Conservation (phyloP, 176 grass and related monocot genomes). For the Rhynchospora pubera region DNA sequence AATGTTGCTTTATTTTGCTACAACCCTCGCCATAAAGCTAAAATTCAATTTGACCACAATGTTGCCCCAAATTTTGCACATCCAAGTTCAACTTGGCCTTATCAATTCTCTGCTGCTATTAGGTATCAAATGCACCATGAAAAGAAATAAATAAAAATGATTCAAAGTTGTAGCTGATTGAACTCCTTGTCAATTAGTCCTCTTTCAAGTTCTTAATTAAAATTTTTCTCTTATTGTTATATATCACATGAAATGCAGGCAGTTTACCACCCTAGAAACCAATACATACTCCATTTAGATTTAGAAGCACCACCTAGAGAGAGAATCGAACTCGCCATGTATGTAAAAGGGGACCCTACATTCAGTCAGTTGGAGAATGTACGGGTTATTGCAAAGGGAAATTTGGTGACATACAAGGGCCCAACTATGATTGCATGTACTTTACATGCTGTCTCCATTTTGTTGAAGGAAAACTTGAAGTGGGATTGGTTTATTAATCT, state of each 20-base stretch:
- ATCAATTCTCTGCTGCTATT: neutral
- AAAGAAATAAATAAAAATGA: neutral
- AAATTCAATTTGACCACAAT: neutral
- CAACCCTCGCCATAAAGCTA: neutral
- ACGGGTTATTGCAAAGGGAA: constrained; percentile 68
- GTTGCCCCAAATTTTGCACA: neutral
- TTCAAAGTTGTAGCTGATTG: neutral
- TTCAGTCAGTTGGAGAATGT: constrained; percentile 73
- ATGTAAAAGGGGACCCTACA: constrained; percentile 55
- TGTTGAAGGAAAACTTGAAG: constrained; percentile 57
- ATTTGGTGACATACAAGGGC: constrained; percentile 81
- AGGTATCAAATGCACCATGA: neutral
- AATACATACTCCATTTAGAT: constrained; percentile 83
- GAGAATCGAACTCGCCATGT: constrained; percentile 67
- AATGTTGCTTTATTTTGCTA: neutral
- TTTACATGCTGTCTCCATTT: constrained; percentile 64
- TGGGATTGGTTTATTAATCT: constrained; percentile 99
- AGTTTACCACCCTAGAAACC: constrained; percentile 79
- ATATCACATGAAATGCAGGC: constrained; percentile 12
- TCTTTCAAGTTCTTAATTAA: neutral
- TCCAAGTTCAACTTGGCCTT: neutral
- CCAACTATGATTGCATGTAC: constrained; percentile 89
- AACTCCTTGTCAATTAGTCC: neutral
- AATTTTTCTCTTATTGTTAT: neutral
- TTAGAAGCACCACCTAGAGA: constrained; percentile 74